These are phyloP conservation scores for Phytophthora tubulina DNA, from an alignment of 352 stramenopile species.

Conservation along the genomic window DNA sequence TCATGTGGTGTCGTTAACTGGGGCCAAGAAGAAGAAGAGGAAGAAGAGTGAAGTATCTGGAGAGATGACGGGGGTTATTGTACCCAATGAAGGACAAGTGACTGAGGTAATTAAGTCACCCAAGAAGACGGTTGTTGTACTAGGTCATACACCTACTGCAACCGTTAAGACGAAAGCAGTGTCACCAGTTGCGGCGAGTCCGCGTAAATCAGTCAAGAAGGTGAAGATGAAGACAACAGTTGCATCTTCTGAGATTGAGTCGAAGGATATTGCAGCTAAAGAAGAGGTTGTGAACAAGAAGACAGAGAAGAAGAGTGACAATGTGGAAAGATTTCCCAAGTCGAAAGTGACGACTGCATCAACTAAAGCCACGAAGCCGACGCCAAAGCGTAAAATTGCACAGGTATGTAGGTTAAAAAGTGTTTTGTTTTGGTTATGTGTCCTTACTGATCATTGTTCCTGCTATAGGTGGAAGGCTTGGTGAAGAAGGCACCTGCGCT, in stretches of 20 bases:
- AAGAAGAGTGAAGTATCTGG: conserved; percentile 5
- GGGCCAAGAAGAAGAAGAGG: conserved; percentile 41
- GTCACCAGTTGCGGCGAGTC: conserved; percentile 4
- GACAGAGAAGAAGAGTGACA: background rate
- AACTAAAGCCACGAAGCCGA: background rate
- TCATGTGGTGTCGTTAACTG: conserved; percentile 33
- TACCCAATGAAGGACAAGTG: conserved; percentile 4
- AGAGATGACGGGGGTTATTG: background rate
- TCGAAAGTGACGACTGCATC: background rate
- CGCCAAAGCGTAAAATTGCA: background rate
- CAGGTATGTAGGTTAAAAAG: conserved; percentile 5
- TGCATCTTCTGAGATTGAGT: too few relatives aligned
- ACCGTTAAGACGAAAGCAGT: background rate
- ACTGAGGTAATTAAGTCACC: background rate
- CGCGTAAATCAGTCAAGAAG: conserved; percentile 17
- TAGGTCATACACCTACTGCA: conserved; percentile 10
- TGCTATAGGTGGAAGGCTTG: background rate
- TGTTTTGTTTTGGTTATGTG: background rate
- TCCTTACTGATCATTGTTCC: background rate
- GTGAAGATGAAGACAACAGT: background rate
- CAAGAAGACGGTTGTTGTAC: conserved; percentile 23
- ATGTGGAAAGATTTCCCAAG: background rate
- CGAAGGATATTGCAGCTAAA: background rate
- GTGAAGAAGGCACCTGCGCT: background rate
- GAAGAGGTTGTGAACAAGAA: conserved; percentile 5